These are phyloP conservation scores for Truncatella angustata DNA, from an alignment of 2,329 filamentous ascomycete species.

Conservation along the genomic window DNA sequence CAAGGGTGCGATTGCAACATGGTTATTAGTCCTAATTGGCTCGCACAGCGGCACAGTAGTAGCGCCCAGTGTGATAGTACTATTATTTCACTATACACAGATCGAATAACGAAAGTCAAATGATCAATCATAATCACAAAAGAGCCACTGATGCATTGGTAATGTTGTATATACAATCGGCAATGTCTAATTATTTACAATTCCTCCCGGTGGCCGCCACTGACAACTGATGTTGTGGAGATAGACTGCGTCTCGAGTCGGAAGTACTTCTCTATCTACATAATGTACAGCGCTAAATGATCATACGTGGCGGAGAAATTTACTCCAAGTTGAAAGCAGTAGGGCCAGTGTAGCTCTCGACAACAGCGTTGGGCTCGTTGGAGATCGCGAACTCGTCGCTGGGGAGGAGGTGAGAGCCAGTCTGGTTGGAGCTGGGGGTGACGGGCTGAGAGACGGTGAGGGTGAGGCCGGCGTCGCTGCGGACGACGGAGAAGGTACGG, in stretches of 20 bases:
- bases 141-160: not conserved
- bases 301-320: too few species aligned
- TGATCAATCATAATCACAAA: too few species aligned
- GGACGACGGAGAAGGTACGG: constrained; percentile 25
- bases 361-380: constrained; percentile 22
- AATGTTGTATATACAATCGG: too few species aligned
- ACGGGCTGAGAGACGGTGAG: constrained; percentile 27
- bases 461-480: constrained; percentile 21
- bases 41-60: too few species aligned
- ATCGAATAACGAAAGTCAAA: too few species aligned
- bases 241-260: too few species aligned
- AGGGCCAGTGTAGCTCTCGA: constrained; percentile 29
- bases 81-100: too few species aligned
- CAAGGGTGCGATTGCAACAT: not conserved
- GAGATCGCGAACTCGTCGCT: constrained; percentile 20
- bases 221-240: too few species aligned
- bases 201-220: too few species aligned
- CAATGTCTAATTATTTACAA: not conserved
- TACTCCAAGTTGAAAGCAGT: constrained; percentile 18
- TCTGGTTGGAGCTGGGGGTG: constrained; percentile 21
- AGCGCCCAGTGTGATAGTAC: too few species aligned
- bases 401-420: constrained; percentile 25
- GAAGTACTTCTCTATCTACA: too few species aligned
- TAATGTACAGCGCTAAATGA: too few species aligned
- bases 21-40: not conserved